Conservation (phyloP, 345 rosid genomes). For the Noccaea bulbosa region DNA sequence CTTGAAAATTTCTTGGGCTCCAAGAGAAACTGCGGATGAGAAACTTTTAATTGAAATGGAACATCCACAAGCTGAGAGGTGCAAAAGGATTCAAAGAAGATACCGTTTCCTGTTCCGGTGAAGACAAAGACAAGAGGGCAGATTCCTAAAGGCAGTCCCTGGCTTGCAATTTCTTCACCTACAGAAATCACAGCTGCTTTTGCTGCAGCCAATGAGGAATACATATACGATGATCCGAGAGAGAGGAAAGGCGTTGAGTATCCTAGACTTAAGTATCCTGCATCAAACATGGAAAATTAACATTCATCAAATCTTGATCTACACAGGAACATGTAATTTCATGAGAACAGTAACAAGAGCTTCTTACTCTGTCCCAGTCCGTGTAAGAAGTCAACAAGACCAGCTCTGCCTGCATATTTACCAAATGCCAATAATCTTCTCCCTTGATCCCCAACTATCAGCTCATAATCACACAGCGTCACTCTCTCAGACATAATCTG, state of each 20-base stretch:
- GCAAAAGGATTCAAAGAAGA: not conserved
- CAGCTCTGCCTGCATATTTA: conserved; percentile 93
- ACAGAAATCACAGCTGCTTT: conserved; percentile 82
- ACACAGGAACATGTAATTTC: not conserved
- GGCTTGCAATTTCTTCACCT: conserved; percentile 82
- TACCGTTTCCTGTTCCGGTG: conserved; percentile 85
- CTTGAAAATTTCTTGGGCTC: conserved; percentile 93
- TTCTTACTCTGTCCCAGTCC: conserved; percentile 78
- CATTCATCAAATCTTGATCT: conserved; percentile 12
- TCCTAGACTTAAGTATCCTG: conserved; percentile 82
- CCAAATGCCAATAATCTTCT: conserved; percentile 84
- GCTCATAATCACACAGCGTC: conserved; percentile 86
- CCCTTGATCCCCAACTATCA: conserved; percentile 74
- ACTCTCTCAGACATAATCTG: conserved; percentile 77
- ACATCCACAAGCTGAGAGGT: not conserved
- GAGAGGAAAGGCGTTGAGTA: conserved; percentile 84
- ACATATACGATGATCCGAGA: conserved; percentile 79
- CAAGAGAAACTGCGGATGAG: conserved; percentile 61
- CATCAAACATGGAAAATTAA: conserved; percentile 26
- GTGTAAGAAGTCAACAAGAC: conserved; percentile 74
- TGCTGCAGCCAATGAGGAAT: conserved; percentile 83
- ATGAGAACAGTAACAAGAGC: conserved; percentile 31
- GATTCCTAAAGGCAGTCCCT: conserved; percentile 77
- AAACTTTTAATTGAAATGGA: conserved; percentile 4
- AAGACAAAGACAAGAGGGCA: conserved; percentile 82